These are phyloP conservation scores for Magnusiomyces suaveolens DNA, from an alignment of 1,139 yeast genomes.

Conservation along the genomic window DNA sequence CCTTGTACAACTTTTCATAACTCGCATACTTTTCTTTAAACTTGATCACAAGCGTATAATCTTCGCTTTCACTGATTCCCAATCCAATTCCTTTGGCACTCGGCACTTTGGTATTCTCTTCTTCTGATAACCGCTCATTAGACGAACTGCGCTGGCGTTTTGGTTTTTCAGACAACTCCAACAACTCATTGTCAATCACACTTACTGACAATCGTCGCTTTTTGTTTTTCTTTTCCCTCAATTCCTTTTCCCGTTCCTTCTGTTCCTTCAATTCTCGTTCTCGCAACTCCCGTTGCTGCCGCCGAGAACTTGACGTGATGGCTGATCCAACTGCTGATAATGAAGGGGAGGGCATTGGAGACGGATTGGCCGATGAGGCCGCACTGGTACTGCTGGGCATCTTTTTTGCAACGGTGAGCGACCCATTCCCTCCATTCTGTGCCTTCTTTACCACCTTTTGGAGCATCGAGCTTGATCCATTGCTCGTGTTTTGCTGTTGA, in stretches of 20 bases:
- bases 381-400: background rate
- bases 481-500: background rate
- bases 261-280: background rate
- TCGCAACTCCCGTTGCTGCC: background rate
- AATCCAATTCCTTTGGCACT: slow-evolving; percentile 2
- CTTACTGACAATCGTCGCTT: background rate
- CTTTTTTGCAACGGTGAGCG: background rate
- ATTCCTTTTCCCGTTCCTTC: background rate
- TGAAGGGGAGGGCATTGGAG: background rate
- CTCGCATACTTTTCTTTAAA: slow-evolving; percentile 31
- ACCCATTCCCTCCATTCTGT: background rate
- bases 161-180: slow-evolving; percentile 1
- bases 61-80: background rate
- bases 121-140: background rate
- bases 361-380: background rate
- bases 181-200: background rate
- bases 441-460: slow-evolving; percentile 6
- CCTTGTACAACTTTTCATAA: slow-evolving; percentile 30
- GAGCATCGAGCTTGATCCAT: slow-evolving; percentile 6
- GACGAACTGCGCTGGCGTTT: background rate
- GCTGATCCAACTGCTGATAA: background rate
- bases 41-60: slow-evolving; percentile 30
- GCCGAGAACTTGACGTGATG: background rate
- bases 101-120: slow-evolving; percentile 4
- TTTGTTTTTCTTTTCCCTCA: background rate